phyloP scores from a whole-genome alignment of 2,329 filamentous ascomycete species.

The Pseudocercospora cruenta region DNA sequence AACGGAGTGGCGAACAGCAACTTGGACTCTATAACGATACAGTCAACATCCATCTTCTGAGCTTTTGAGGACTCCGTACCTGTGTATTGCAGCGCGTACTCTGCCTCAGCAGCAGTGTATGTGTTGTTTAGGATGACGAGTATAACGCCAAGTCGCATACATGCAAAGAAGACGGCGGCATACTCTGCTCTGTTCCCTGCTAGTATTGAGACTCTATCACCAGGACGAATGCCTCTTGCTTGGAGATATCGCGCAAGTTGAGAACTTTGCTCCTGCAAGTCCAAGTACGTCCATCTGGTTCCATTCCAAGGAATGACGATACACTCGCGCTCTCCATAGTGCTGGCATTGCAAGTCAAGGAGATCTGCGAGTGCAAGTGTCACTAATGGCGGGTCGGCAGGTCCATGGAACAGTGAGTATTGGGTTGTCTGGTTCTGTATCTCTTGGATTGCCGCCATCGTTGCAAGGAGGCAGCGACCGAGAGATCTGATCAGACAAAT shows the following conservation, averaged over 20 bases:
- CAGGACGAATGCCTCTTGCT: constrained; percentile 66
- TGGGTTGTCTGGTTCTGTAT: constrained; percentile 18
- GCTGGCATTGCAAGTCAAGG: constrained; percentile 69
- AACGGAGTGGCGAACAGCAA: constrained; percentile 72
- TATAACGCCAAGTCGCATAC: constrained; percentile 54
- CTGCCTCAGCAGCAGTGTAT: constrained; percentile 73
- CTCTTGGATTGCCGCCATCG: constrained; percentile 19
- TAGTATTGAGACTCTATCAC: constrained; percentile 75
- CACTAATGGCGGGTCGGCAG: constrained; percentile 68
- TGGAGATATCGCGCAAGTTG: constrained; percentile 55
- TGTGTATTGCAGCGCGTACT: constrained; percentile 71
- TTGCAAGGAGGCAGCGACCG: background rate
- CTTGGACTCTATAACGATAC: constrained; percentile 54
- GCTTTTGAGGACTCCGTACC: constrained; percentile 50
- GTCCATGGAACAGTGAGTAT: constrained; percentile 67
- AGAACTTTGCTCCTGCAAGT: constrained; percentile 45
- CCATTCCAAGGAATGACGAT: constrained; percentile 77
- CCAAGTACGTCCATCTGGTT: constrained; percentile 68
- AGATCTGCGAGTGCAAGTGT: constrained; percentile 74
- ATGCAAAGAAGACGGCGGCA: constrained; percentile 71
- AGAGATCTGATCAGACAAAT: too few species aligned
- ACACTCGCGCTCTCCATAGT: constrained; percentile 68
- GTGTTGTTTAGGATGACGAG: constrained; percentile 82
- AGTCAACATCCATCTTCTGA: background rate
- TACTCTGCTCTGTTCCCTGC: constrained; percentile 65